phyloP scores from a whole-genome alignment of 495 filamentous ascomycete species.

The Gamarada debralockiae region DNA sequence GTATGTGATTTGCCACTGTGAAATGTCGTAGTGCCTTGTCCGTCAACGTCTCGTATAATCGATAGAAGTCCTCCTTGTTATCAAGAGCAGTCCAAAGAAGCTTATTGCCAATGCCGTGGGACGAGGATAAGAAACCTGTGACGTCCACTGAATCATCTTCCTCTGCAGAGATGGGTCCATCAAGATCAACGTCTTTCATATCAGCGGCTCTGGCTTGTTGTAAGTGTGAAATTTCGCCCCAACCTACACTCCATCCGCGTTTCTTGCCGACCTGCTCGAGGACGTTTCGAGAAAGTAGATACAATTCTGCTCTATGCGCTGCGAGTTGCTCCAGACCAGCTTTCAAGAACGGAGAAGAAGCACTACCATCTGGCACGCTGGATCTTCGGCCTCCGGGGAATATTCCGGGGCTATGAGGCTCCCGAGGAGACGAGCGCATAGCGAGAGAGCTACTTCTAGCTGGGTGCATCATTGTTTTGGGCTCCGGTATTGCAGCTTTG shows the following conservation, averaged over 20 bases:
- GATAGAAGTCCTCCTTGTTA: conserved; percentile 47
- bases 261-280: conserved; percentile 70
- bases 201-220: conserved; percentile 42
- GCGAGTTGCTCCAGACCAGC: conserved; percentile 80
- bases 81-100: conserved; percentile 46
- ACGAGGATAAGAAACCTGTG: conserved; percentile 7
- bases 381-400: conserved; percentile 35
- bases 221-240: conserved; percentile 60
- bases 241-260: conserved; percentile 73
- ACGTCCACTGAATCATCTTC: conserved; percentile 17
- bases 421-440: conserved; percentile 23
- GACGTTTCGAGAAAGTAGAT: conserved; percentile 72
- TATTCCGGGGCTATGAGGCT: conserved; percentile 31
- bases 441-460: conserved; percentile 49
- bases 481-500: conserved; percentile 52
- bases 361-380: conserved; percentile 22
- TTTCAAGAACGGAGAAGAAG: conserved; percentile 41
- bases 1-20: conserved; percentile 66
- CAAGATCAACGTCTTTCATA: conserved; percentile 55
- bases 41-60: conserved; percentile 67
- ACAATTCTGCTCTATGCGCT: conserved; percentile 73
- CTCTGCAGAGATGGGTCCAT: conserved; percentile 19
- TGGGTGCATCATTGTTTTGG: conserved; percentile 62
- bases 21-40: conserved; percentile 71
- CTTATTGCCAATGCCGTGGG: conserved; percentile 45